These are phyloP conservation scores for Nasturtium officinale DNA, from an alignment of 345 rosid species.

Conservation along the genomic window DNA sequence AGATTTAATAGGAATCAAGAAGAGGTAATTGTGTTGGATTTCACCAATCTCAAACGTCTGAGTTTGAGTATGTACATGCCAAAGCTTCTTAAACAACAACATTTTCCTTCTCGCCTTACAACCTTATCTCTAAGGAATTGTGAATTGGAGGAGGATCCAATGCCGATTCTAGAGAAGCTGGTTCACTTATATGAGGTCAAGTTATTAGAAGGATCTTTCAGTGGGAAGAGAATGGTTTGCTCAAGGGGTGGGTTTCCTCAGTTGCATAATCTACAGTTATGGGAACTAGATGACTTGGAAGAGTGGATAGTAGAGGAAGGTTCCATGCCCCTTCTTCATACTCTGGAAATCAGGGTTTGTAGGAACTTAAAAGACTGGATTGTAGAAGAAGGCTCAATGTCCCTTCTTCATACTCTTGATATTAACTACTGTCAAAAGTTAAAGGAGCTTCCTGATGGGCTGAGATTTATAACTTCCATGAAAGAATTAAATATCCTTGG, in stretches of 20 bases:
- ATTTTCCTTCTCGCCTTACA: conserved; percentile 37
- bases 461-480: conserved; percentile 22
- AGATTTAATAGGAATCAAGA: too few relatives aligned
- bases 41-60: conserved; percentile 1
- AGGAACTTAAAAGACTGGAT: conserved; percentile 32
- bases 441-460: conserved; percentile 34
- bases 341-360: too few relatives aligned
- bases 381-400: conserved; percentile 39
- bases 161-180: conserved; percentile 49
- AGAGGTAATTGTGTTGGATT: neutral
- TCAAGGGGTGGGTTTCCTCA: conserved; percentile 17
- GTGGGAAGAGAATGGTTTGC: conserved; percentile 39
- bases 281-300: accelerated
- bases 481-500: conserved; percentile 35
- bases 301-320: conserved; percentile 35
- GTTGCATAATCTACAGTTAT: neutral
- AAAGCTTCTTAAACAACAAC: conserved; percentile 24
- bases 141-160: conserved; percentile 44
- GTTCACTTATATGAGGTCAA: conserved; percentile 23
- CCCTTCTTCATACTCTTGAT: conserved; percentile 33
- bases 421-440: conserved; percentile 1
- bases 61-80: conserved; percentile 11
- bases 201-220: neutral
- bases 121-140: neutral
- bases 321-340: conserved; percentile 36